Percentiles rank a stretch among this genome's conserved stretches.
Conservation (phyloP, 331 rosid species). For the Pyracantha coccinea region DNA sequence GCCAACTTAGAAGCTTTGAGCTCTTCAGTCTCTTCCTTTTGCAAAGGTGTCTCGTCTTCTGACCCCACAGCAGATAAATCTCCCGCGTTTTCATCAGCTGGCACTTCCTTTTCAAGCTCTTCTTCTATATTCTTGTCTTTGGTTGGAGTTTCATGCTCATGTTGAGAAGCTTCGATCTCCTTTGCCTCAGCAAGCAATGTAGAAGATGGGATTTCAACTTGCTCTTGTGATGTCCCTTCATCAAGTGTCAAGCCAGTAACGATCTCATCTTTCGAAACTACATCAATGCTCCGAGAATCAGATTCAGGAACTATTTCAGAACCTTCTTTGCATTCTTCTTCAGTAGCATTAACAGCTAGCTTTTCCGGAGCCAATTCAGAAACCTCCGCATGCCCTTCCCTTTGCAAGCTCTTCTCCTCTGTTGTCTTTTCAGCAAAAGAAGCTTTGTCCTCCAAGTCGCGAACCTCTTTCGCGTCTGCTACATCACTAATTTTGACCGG, state of each 20-base stretch:
- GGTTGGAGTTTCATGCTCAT: background rate
- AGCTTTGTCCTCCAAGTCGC: background rate
- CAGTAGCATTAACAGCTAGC: background rate
- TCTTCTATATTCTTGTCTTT: no score
- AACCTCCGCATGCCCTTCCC: slow-evolving; percentile 5
- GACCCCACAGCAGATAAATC: no score
- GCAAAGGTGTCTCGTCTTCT: background rate
- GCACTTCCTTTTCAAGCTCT: no score
- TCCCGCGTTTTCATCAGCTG: no score
- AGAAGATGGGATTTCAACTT: slow-evolving; percentile 7
- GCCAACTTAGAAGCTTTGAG: background rate
- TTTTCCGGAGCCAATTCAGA: background rate
- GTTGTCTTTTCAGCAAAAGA: background rate
- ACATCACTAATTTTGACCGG: background rate
- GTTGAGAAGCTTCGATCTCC: slow-evolving; percentile 1
- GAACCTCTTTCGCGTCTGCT: background rate
- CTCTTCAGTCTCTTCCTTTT: slow-evolving; percentile 3
- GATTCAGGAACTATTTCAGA: background rate
- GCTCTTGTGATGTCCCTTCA: background rate
- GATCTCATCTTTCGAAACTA: background rate
- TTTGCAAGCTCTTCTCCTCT: slow-evolving; percentile 7
- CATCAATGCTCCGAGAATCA: background rate
- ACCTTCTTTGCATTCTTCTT: slow-evolving; percentile 1
- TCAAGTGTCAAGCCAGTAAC: background rate
- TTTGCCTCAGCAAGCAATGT: background rate